phyloP scores from a whole-genome alignment of 768 basidiomycete genomes.

The Boletus sp. region DNA sequence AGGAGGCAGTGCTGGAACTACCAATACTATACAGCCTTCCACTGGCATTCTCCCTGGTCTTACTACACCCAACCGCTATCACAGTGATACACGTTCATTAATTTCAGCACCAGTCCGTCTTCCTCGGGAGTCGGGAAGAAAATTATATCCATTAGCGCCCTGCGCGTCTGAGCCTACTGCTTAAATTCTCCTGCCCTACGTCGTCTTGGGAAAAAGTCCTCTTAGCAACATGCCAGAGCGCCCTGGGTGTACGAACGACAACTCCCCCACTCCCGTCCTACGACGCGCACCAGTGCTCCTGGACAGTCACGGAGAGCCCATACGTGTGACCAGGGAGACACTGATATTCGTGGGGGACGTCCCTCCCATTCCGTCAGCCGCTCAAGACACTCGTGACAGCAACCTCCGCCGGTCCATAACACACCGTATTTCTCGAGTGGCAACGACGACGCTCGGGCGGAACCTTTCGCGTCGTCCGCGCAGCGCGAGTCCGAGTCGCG shows the following conservation, averaged over 20 bases:
- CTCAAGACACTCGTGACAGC: constrained; percentile 1
- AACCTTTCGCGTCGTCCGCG: constrained; percentile 23
- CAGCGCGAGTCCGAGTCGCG: constrained; percentile 1
- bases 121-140: neutral
- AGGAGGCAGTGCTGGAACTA: neutral
- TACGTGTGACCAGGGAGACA: constrained; percentile 3
- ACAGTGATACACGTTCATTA: no score
- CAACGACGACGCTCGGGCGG: constrained; percentile 29
- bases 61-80: no score
- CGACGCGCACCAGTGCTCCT: constrained; percentile 40
- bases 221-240: constrained; percentile 12
- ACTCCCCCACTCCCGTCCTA: constrained; percentile 25
- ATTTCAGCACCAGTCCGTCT: neutral
- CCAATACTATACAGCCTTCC: neutral
- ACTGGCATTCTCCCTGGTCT: neutral
- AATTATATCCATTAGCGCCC: neutral
- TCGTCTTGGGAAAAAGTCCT: neutral
- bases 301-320: constrained; percentile 31
- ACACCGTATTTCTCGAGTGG: constrained; percentile 36
- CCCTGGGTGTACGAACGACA: neutral
- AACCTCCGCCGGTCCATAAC: constrained; percentile 35
- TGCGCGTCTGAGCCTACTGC: neutral
- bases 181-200: neutral
- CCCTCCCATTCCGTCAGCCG: neutral
- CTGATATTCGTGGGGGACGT: neutral